Evolutionary conservation across 106 monocot genomes (phyloP).

Genomic region (Dendrobium chrysotoxum): DNA sequence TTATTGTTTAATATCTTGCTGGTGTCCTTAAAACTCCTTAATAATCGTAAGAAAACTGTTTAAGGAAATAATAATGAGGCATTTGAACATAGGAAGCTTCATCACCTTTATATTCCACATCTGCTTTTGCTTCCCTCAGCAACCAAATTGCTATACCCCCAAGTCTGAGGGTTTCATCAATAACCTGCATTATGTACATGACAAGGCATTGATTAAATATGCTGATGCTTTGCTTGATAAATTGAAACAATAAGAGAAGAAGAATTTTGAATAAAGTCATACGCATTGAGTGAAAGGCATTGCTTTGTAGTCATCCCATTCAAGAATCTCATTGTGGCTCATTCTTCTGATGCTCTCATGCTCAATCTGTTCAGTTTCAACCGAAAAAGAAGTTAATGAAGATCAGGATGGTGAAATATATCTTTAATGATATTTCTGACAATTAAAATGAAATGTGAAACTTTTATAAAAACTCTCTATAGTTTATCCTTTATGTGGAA

Average conservation of each 20-base stretch:
- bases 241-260: background rate
- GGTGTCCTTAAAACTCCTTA: background rate
- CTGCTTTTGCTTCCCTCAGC: constrained; percentile 33
- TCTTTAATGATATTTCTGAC: too few species aligned
- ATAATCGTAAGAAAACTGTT: background rate
- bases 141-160: constrained; percentile 45
- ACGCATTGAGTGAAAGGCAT: constrained; percentile 51
- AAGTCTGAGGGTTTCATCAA: constrained; percentile 46
- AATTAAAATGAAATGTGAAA: too few species aligned
- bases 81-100: background rate
- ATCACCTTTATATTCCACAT: constrained; percentile 35
- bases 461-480: too few species aligned
- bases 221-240: background rate
- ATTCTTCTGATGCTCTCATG: constrained; percentile 19
- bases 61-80: background rate
- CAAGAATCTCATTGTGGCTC: constrained; percentile 3
- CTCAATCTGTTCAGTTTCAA: constrained; percentile 14
- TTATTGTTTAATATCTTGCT: background rate
- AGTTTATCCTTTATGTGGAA: too few species aligned
- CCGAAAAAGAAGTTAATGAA: too few species aligned
- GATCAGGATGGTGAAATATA: too few species aligned
- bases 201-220: background rate
- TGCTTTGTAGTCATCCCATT: constrained; percentile 40
- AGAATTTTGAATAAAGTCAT: constrained; percentile 1
- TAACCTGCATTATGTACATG: constrained; percentile 16